Evolutionary conservation across 257 asterid species (phyloP), one percentile per base, ranked within the genome.

Genomic region (Echites panduratus): DNA sequence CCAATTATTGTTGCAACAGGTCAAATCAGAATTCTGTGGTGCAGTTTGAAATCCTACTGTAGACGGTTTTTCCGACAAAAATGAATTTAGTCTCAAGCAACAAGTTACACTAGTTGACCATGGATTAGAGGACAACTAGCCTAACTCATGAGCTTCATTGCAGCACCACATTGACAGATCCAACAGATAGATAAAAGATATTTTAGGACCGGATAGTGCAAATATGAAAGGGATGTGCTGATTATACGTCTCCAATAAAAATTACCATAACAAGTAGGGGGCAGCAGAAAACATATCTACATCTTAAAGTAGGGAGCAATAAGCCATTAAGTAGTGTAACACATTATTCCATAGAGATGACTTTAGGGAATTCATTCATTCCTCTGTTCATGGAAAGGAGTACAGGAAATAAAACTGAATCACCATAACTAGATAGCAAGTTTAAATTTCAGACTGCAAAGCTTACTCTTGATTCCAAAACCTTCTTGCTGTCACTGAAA

Each of bases 401-500:
- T n/a, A 32, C 16, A 49, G 10, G 10, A 13, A 68, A 50, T 20
- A 62, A 62, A n/a, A 40, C n/a, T 35, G 3, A n/a, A 70, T 10
- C 29, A 53, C 35, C 0, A 38, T 2, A 52, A 38, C 24, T 29
- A 71, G 17, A 54, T 40, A 53, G 66, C n/a, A 40, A 70, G 40
- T 35, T 40, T 54, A 35, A 38, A 38, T 59, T 54, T 35, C 22
- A 38, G 12, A 32, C 44, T 35, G 22, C 14, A 76, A 16, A 48
- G 26, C 67, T 76, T 70, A 76, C 79, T 89, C 53, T 83, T 26
- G 92, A 76, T 79, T 86, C 97, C 79, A 90, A 57, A 62, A 84
- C 72, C 58, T 65, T 87, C 76, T 75, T 85, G 89, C 98, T 95
- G 82, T 90, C 98, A 73, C 24, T 87, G 75, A 78, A 92, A 85